phyloP scores from a whole-genome alignment of 805 yeast species.

The Saccharomyces kudriavzevii region DNA sequence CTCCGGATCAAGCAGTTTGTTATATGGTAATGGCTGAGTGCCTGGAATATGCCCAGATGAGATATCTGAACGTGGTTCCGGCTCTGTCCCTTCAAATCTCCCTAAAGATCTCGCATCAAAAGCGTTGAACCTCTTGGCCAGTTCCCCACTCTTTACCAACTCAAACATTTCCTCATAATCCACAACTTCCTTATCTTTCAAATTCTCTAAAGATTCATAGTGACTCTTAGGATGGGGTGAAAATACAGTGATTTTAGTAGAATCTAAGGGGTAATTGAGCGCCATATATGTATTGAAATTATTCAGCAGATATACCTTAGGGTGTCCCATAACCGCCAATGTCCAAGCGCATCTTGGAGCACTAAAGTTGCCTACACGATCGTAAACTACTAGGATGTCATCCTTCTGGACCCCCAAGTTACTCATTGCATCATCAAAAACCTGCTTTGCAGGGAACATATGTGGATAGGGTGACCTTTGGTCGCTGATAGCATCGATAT shows the following conservation, averaged over 20 bases:
- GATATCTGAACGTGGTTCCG: slow-evolving; percentile 86
- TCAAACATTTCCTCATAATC: slow-evolving; percentile 57
- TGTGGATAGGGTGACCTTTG: slow-evolving; percentile 66
- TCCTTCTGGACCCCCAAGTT: slow-evolving; percentile 46
- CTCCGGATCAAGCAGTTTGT: slow-evolving; percentile 45
- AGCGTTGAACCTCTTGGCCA: slow-evolving; percentile 42
- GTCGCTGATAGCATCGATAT: slow-evolving; percentile 64
- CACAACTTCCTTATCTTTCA: slow-evolving; percentile 44
- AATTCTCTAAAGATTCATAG: slow-evolving; percentile 32
- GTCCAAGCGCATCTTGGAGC: slow-evolving; percentile 94
- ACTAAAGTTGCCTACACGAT: slow-evolving; percentile 74
- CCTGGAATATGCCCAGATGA: slow-evolving; percentile 88
- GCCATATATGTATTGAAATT: slow-evolving; percentile 49
- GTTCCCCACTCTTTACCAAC: slow-evolving; percentile 43
- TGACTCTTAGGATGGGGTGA: slow-evolving; percentile 19
- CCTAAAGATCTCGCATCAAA: slow-evolving; percentile 77
- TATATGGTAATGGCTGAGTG: slow-evolving; percentile 68
- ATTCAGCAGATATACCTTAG: slow-evolving; percentile 59
- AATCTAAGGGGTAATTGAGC: slow-evolving; percentile 40
- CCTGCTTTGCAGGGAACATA: slow-evolving; percentile 65
- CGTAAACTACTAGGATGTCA: slow-evolving; percentile 74
- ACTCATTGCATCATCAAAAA: slow-evolving; percentile 47
- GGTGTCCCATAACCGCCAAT: slow-evolving; percentile 70
- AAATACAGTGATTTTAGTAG: slow-evolving; percentile 12
- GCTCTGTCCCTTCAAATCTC: slow-evolving; percentile 69